Evolutionary conservation across 2,329 filamentous ascomycete genomes (phyloP).

Genomic region (Pseudogymnoascus sp.): DNA sequence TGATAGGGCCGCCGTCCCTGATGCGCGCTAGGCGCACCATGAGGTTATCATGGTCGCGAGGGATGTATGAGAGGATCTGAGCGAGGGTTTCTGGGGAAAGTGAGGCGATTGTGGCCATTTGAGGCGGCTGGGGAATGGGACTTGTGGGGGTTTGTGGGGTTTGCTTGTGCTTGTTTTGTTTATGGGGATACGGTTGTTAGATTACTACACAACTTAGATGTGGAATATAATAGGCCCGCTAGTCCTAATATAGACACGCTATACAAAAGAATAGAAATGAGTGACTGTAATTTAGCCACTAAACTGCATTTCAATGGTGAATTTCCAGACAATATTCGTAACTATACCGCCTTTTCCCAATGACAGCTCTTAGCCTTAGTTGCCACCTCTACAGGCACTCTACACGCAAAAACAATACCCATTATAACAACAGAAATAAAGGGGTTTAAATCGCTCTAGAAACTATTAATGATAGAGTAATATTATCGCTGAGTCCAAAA

Average conservation of each 20-base stretch:
- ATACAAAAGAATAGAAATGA: background rate
- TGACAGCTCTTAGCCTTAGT: background rate
- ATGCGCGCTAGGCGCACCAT: background rate
- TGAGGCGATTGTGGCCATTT: conserved; percentile 5
- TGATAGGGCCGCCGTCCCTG: background rate
- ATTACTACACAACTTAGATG: background rate
- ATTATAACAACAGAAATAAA: background rate
- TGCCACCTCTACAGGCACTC: background rate
- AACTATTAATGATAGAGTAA: too few species aligned
- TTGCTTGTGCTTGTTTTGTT: background rate
- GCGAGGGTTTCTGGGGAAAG: conserved; percentile 5
- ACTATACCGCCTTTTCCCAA: background rate
- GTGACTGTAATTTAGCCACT: background rate
- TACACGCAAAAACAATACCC: background rate
- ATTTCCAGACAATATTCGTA: background rate
- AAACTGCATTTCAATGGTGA: background rate
- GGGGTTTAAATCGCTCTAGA: too few species aligned
- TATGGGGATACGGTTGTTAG: background rate
- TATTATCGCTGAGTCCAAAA: too few species aligned
- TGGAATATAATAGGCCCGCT: background rate
- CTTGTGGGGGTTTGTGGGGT: background rate
- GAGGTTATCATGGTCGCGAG: conserved; percentile 3
- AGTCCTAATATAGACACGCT: background rate
- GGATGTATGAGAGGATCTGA: background rate
- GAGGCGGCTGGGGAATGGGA: background rate